Evolutionary conservation across 73 alveolate genomes (phyloP).

Genomic region (Blepharisma stoltei): DNA sequence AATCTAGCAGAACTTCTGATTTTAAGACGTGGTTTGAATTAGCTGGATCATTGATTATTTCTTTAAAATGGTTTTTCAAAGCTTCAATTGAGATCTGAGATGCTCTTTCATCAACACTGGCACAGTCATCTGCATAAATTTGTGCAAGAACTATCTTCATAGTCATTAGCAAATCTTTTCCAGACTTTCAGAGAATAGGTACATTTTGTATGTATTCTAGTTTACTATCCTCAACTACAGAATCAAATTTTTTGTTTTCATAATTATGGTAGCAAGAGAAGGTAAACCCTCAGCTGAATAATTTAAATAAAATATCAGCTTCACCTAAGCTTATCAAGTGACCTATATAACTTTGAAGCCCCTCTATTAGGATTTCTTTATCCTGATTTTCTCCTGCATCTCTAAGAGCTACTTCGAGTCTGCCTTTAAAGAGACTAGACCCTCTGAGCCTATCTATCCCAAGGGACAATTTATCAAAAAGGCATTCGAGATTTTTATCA

Average conservation of each 20-base stretch:
- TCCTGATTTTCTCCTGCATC: neutral
- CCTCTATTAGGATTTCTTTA: neutral
- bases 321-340: neutral
- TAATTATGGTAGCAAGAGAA: neutral
- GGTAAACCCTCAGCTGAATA: neutral
- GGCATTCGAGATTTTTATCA: neutral
- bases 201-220: neutral
- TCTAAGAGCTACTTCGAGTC: slow-evolving; percentile 19
- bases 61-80: neutral
- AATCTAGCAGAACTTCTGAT: neutral
- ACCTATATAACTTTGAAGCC: neutral
- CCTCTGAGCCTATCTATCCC: slow-evolving; percentile 24
- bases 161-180: neutral
- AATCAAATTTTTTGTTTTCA: slow-evolving; percentile 19
- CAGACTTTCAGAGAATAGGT: neutral
- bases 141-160: neutral
- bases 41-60: neutral
- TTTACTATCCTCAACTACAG: neutral
- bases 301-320: neutral
- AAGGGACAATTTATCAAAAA: neutral
- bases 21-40: neutral
- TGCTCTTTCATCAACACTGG: neutral
- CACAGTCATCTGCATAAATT: neutral
- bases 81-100: neutral
- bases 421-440: neutral